Evolutionary conservation across 179 eudicot genomes (phyloP), one percentile per base, ranked within the genome.

Genomic region (Pouteria campechiana): DNA sequence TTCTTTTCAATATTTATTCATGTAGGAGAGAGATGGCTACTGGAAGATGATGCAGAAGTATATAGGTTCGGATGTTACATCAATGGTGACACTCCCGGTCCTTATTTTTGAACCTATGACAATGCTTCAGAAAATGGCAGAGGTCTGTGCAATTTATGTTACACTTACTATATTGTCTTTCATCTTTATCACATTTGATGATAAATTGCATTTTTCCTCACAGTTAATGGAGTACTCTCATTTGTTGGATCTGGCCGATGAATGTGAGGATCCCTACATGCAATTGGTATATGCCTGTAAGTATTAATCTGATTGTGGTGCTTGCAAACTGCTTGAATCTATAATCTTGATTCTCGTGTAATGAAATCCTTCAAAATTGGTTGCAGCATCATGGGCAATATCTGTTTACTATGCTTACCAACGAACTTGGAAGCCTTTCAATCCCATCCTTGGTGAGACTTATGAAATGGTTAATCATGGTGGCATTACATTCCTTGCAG

Each of bases 41-140:
- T 90, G 92, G 92, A 87, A 63, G 65, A 87, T 90, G 92, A 87
- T 90, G 98, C 98, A 87, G 48, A 79, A 82, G 31, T 90, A 90
- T 66, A 61, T 87, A 52, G 98, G 98, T 18, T 59, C 93, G 54
- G 98, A 90, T 71, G 66, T 90, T 25, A 90, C 98, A 31, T 90
- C 98, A 28, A 63, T 90, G 98, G 98, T 90, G 52, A 90, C 98
- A 2, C 87, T 90, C 25, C 98, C 98, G 2, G 98, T 90, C 29
- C 63, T 75, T 58, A 87, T 90, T 48, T 90, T 86, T 69, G 98
- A 90, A 85, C 96, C 98, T 19, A 87, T 90, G 98, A 72, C 98
- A 17, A 90, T 86, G 94, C 82, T 87, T 47, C 96, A 90, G 55
- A 90, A 87, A 74, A 79, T 90, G 85, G 96, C 98, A 8, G 98